A percentile compares a stretch with the other conserved stretches of the same genome.
Conservation (phyloP, 768 basidiomycete species). For the Strobilomyces echinocephalus region DNA sequence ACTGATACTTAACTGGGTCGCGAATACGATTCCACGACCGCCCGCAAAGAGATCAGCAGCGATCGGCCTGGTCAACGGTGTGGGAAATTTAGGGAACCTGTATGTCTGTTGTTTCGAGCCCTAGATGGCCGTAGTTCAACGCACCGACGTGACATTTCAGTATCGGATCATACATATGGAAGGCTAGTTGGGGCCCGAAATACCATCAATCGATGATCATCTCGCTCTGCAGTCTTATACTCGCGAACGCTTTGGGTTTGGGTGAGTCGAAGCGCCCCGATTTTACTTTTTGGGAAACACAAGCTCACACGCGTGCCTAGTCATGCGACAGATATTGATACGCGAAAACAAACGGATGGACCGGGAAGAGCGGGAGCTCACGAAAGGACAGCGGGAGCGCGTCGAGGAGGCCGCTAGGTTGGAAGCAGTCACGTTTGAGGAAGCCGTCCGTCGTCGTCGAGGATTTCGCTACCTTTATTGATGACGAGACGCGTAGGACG, state of each 20-base stretch:
- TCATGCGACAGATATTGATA: conserved; percentile 42
- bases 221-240: conserved; percentile 22
- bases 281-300: background rate
- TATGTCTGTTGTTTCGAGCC: background rate
- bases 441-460: conserved; percentile 27
- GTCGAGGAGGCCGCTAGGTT: conserved; percentile 55
- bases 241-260: conserved; percentile 30
- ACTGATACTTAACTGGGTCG: conserved; percentile 55
- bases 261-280: conserved; percentile 20
- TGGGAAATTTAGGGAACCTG: conserved; percentile 24
- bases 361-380: conserved; percentile 35
- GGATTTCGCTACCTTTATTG: conserved; percentile 57
- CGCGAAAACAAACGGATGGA: conserved; percentile 49
- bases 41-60: conserved; percentile 39
- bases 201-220: background rate
- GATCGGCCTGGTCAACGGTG: conserved; percentile 42
- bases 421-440: conserved; percentile 56
- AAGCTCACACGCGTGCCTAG: conserved; percentile 24
- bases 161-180: too few relatives aligned
- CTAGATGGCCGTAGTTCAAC: too few relatives aligned
- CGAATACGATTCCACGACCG: conserved; percentile 55
- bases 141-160: too few relatives aligned
- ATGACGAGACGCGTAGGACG: too few relatives aligned
- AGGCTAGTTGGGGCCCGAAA: too few relatives aligned
- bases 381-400: conserved; percentile 43